A percentile compares a stretch with the other conserved stretches of the same genome.
Evolutionary conservation across 2,329 filamentous ascomycete genomes (phyloP).

Genomic region (Verruconis gallopava): DNA sequence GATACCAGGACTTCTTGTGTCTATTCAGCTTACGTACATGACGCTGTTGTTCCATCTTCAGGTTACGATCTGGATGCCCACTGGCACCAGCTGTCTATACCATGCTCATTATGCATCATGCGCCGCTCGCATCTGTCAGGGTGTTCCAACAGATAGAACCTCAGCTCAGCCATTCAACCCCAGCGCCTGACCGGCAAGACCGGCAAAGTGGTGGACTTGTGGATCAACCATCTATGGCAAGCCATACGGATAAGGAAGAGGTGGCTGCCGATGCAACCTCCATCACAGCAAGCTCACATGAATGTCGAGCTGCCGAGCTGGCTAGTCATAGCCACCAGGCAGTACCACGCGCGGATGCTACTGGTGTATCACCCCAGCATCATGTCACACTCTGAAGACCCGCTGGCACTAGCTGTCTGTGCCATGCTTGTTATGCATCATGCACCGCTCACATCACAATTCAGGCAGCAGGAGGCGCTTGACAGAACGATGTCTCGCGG

Average conservation of each 20-base stretch:
- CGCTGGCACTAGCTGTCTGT: slow-evolving; percentile 13
- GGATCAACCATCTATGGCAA: slow-evolving; percentile 1
- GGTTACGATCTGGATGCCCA: slow-evolving; percentile 12
- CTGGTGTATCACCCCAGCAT: neutral
- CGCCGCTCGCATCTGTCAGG: slow-evolving; percentile 11
- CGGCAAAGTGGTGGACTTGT: slow-evolving; percentile 2
- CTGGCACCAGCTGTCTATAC: slow-evolving; percentile 14
- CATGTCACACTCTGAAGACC: slow-evolving; percentile 12
- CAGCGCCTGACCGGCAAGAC: slow-evolving; percentile 1
- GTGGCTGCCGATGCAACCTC: slow-evolving; percentile 6
- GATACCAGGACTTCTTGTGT: slow-evolving; percentile 13
- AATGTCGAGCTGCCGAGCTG: neutral
- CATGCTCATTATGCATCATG: slow-evolving; percentile 13
- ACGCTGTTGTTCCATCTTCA: slow-evolving; percentile 13
- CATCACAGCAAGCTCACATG: slow-evolving; percentile 5
- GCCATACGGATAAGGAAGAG: neutral
- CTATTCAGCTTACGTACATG: slow-evolving; percentile 13
- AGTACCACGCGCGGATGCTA: neutral
- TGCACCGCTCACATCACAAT: slow-evolving; percentile 12
- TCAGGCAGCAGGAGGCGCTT: slow-evolving; percentile 14
- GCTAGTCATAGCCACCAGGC: slow-evolving; percentile 2
- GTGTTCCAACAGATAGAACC: slow-evolving; percentile 6
- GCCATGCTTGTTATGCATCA: slow-evolving; percentile 13
- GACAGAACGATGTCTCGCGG: slow-evolving; percentile 11
- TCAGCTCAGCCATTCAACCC: slow-evolving; percentile 3